A percentile compares a stretch with the other conserved stretches of the same genome.
Evolutionary conservation across 2,329 filamentous ascomycete genomes (phyloP).

Genomic region (Fonsecaea monophora): DNA sequence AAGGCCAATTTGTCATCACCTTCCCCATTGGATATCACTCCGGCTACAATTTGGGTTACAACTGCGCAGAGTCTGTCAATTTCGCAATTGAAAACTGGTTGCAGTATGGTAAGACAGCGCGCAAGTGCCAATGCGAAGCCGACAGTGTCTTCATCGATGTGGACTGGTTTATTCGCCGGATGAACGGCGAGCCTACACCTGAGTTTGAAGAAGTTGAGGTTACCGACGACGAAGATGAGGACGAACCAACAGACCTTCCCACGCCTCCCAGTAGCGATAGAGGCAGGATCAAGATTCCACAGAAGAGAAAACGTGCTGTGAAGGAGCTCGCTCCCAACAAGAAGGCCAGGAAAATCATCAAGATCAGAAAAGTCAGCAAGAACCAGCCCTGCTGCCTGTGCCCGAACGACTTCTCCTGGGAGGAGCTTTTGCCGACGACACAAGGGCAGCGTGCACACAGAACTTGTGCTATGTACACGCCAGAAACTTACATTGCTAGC

Average conservation of each 20-base stretch:
- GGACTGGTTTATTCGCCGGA: conserved; percentile 90
- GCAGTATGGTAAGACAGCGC: conserved; percentile 91
- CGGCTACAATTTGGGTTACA: conserved; percentile 96
- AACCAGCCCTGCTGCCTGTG: conserved; percentile 79
- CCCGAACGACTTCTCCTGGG: conserved; percentile 83
- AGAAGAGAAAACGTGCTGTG: conserved; percentile 72
- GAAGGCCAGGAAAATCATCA: conserved; percentile 77
- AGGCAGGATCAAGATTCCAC: conserved; percentile 62
- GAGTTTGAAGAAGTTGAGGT: conserved; percentile 55
- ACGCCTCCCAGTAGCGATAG: conserved; percentile 79
- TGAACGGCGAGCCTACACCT: conserved; percentile 77
- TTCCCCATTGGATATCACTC: conserved; percentile 99
- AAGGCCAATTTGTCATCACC: conserved; percentile 97
- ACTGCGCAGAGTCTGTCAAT: conserved; percentile 98
- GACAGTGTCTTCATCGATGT: conserved; percentile 99
- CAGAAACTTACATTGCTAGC: conserved; percentile 85
- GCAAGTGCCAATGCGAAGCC: conserved; percentile 94
- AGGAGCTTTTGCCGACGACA: conserved; percentile 84
- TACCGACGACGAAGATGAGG: conserved; percentile 70
- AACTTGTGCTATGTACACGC: conserved; percentile 86
- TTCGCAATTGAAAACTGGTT: conserved; percentile 96
- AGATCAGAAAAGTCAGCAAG: conserved; percentile 68
- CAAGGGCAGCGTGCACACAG: conserved; percentile 87
- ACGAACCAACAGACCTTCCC: conserved; percentile 72
- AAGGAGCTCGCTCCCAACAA: conserved; percentile 49